phyloP scores from a whole-genome alignment of 129 eudicot species.

The Heracleum sosnowskyi region DNA sequence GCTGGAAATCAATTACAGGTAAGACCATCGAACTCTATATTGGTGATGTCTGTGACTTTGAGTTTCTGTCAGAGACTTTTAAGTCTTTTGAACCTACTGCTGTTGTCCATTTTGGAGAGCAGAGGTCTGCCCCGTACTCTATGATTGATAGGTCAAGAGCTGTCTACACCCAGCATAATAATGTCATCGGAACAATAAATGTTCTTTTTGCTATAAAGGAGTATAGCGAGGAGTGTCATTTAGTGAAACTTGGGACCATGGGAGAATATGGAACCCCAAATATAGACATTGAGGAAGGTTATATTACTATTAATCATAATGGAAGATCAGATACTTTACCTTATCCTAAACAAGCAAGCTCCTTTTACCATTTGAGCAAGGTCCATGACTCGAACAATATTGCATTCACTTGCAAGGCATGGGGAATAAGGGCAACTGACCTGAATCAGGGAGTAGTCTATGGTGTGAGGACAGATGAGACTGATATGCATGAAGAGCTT shows the following conservation, averaged over 20 bases:
- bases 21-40: conserved; percentile 63
- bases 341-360: conserved; percentile 98
- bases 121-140: conserved; percentile 96
- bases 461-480: conserved; percentile 93
- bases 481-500: conserved; percentile 90
- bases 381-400: conserved; percentile 95
- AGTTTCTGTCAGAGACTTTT: conserved; percentile 79
- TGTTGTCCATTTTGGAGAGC: conserved; percentile 96
- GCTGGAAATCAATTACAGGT: conserved; percentile 79
- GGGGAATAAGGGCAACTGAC: conserved; percentile 98
- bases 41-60: conserved; percentile 95
- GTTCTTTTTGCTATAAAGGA: conserved; percentile 97
- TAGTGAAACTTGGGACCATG: conserved; percentile 97
- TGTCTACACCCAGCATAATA: conserved; percentile 83
- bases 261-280: conserved; percentile 99
- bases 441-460: conserved; percentile 96
- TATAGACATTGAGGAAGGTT: conserved; percentile 96
- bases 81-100: conserved; percentile 87
- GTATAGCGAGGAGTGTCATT: conserved; percentile 82
- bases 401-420: conserved; percentile 93
- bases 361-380: conserved; percentile 95
- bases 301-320: conserved; percentile 81
- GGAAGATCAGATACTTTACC: conserved; percentile 96
- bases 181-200: conserved; percentile 90
- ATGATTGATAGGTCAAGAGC: conserved; percentile 98